Base-by-base conservation (phyloP, 805 yeast genomes). In the Hermanozyma aechmeae region DNA sequence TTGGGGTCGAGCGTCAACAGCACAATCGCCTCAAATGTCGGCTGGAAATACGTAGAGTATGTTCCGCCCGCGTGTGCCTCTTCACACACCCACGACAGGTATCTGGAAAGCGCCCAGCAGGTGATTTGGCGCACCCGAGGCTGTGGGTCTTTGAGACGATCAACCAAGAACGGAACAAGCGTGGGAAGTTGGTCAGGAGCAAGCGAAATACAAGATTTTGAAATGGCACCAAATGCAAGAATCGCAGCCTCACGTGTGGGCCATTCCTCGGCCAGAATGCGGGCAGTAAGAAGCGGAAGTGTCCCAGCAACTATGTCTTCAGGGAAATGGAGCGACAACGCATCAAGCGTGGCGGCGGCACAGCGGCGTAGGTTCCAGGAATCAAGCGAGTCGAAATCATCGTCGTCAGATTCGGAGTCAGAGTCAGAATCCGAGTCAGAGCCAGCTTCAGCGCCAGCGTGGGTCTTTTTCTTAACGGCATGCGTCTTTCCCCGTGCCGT, bases 301-400 rank as follows among this genome's bases (percentile, higher is more conserved):
- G 83, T 68, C 9, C 72, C 61, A 15, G 65, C 61, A 26, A 89
- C 60, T 3, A 84, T 87, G 33, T 72, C 74, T 9, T 64, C 66
- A 0, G 96, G 87, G 32, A 70, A 66, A 23, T 66, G 65, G 15
- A 76, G 62, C 1, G 96, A 80, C 32, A 92, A 57, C 2, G 79
- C 70, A 50, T 92, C 98, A 24, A 92, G 63, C 0, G 96, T 80
- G 4, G 96, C 92, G 3, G 97, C 97, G 4, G 95, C 69, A 53
- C 97, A 89, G 56, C 89, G 89, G 46, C 98, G 70, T 34, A 92
- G 57, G 45, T 78, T 85, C 98, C 98, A 92, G 43, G 76, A 84
- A 20, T 77, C 73, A 26, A 76, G 67, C 21, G 71, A 76, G 31
- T 69, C 78, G 27, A 69, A 80, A 29, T 71, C 81, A 27, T 74